Evolutionary conservation across 1,284 basidiomycete species (phyloP).

Genomic region (Moesziomyces sp.): DNA sequence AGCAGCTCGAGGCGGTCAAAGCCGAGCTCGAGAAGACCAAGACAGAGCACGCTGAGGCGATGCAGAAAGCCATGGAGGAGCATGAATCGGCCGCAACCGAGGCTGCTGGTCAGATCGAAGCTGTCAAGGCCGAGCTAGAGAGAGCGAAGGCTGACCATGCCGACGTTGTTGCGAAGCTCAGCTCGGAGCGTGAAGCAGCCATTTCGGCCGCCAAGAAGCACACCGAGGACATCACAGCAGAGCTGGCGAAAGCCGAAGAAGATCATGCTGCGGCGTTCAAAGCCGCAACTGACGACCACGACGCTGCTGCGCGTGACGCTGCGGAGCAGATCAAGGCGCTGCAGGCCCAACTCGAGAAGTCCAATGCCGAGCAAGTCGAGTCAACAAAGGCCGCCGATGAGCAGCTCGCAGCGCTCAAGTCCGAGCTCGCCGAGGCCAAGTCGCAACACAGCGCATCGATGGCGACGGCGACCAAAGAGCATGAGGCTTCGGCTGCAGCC

Average conservation of each 20-base stretch:
- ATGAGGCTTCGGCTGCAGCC: no score
- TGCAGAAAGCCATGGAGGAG: not conserved
- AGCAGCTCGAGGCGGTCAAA: slow-evolving; percentile 6
- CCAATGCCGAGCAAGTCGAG: slow-evolving; percentile 9
- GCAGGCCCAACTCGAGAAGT: slow-evolving; percentile 15
- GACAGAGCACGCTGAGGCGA: slow-evolving; percentile 16
- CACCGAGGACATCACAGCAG: not conserved
- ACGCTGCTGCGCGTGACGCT: not conserved
- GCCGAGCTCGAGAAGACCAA: slow-evolving; percentile 23
- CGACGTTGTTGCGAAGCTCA: not conserved
- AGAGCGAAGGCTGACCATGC: slow-evolving; percentile 16
- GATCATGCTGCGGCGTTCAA: not conserved
- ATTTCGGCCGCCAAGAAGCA: not conserved
- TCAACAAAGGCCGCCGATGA: slow-evolving; percentile 12
- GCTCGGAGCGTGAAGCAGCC: not conserved
- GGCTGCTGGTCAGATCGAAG: slow-evolving; percentile 9
- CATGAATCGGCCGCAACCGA: not conserved
- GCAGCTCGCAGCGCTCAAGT: slow-evolving; percentile 13
- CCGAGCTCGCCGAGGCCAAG: slow-evolving; percentile 11
- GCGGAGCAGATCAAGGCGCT: slow-evolving; percentile 9
- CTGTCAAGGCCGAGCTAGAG: slow-evolving; percentile 4
- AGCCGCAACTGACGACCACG: not conserved
- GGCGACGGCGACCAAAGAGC: not conserved
- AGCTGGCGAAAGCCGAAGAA: not conserved
- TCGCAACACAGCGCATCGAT: slow-evolving; percentile 5